Evolutionary conservation across 305 asterid species (phyloP).

Genomic region (Rubia balearica): DNA sequence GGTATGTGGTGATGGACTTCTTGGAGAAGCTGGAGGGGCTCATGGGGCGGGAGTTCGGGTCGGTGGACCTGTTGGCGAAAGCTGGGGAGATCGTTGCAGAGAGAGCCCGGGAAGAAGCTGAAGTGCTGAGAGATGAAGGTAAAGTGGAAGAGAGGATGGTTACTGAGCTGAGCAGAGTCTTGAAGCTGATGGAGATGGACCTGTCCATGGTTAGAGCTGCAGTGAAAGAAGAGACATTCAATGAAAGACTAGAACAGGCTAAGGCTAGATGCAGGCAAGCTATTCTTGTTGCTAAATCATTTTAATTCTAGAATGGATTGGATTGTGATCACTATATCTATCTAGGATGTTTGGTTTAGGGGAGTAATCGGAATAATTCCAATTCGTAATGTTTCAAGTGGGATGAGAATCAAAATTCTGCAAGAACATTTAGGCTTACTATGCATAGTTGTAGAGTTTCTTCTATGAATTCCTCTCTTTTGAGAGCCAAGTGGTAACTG

Average conservation of each 20-base stretch:
- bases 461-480: not conserved
- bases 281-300: slow-evolving; percentile 74
- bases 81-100: slow-evolving; percentile 77
- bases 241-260: slow-evolving; percentile 63
- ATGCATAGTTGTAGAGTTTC: not conserved
- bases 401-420: not conserved
- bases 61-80: slow-evolving; percentile 50
- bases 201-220: slow-evolving; percentile 79
- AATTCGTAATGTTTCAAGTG: not conserved
- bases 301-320: slow-evolving; percentile 18
- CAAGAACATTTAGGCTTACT: not conserved
- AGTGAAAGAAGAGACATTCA: slow-evolving; percentile 60
- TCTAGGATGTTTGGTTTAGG: not conserved
- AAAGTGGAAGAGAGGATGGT: slow-evolving; percentile 82
- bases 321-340: too few relatives aligned
- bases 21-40: slow-evolving; percentile 62
- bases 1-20: slow-evolving; percentile 73
- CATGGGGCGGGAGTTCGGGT: slow-evolving; percentile 67
- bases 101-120: slow-evolving; percentile 70
- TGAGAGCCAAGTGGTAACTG: not conserved
- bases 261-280: slow-evolving; percentile 88
- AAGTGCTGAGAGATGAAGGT: slow-evolving; percentile 67
- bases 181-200: slow-evolving; percentile 92
- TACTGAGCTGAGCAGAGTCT: slow-evolving; percentile 61
- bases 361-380: not conserved